These are phyloP conservation scores for Pythium diclinum DNA, from an alignment of 352 stramenopile species.

Conservation along the genomic window DNA sequence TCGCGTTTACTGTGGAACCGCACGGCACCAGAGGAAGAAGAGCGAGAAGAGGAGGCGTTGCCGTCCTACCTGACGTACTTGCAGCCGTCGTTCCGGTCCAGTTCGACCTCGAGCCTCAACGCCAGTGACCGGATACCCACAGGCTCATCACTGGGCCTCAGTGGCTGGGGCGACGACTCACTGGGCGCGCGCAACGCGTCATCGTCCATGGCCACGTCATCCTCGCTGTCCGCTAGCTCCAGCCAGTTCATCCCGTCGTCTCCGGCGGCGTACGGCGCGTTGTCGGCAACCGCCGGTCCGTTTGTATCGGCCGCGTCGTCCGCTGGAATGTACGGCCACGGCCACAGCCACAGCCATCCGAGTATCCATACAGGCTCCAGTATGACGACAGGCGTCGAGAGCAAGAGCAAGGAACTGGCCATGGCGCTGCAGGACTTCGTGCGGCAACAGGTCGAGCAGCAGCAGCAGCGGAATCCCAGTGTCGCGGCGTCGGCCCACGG, in stretches of 20 bases:
- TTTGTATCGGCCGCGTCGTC: neutral
- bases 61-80: conserved; percentile 72
- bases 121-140: neutral
- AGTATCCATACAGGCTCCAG: neutral
- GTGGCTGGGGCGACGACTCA: conserved; percentile 11
- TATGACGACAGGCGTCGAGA: conserved; percentile 30
- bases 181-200: neutral
- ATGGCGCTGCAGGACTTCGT: conserved; percentile 59
- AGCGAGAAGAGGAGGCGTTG: conserved; percentile 67
- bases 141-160: neutral
- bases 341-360: neutral
- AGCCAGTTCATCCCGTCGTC: conserved; percentile 12
- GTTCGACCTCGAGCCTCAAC: neutral
- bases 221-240: conserved; percentile 5
- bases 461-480: conserved; percentile 12
- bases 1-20: conserved; percentile 52
- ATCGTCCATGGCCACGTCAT: neutral
- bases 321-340: neutral
- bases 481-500: neutral
- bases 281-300: neutral
- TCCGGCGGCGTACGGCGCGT: conserved; percentile 1
- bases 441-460: conserved; percentile 33
- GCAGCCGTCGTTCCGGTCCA: conserved; percentile 40
- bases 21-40: conserved; percentile 61
- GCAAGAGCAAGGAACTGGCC: conserved; percentile 58